Evolutionary conservation across 768 basidiomycete genomes (phyloP).

Genomic region (Psilocybe tampanensis): DNA sequence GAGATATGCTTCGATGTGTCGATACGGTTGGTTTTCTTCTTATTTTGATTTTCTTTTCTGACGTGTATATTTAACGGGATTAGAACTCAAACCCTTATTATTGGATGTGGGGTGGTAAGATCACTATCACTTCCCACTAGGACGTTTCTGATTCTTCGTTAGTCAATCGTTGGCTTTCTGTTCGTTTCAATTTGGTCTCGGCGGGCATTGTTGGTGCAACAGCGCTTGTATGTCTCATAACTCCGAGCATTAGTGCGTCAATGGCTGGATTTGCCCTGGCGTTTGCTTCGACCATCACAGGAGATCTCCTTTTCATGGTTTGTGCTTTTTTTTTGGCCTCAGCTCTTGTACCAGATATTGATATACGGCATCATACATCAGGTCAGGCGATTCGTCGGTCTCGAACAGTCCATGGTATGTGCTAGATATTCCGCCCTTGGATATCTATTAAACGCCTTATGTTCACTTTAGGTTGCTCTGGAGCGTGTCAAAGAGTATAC

Average conservation of each 20-base stretch:
- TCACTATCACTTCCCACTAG: not conserved
- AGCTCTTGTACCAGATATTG: not conserved
- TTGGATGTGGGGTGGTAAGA: constrained; percentile 88
- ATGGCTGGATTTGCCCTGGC: constrained; percentile 86
- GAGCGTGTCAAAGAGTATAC: constrained; percentile 94
- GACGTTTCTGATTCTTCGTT: not conserved
- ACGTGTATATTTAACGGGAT: not conserved
- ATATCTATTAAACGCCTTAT: not conserved
- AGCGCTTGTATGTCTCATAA: constrained; percentile 72
- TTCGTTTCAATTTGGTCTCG: constrained; percentile 67
- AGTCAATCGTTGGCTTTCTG: constrained; percentile 92
- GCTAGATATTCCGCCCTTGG: not conserved
- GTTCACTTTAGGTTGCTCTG: constrained; percentile 61
- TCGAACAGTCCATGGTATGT: constrained; percentile 91
- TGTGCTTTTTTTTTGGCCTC: not conserved
- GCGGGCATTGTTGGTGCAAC: constrained; percentile 72
- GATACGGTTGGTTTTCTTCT: constrained; percentile 60
- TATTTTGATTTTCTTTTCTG: not conserved
- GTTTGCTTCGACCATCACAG: constrained; percentile 77
- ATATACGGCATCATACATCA: not conserved
- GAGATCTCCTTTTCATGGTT: constrained; percentile 46
- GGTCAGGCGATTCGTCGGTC: constrained; percentile 81
- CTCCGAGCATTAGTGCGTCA: constrained; percentile 73
- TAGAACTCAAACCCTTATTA: constrained; percentile 76
- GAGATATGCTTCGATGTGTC: constrained; percentile 82